These are phyloP conservation scores for Sugiyamaella pinicola DNA, from an alignment of 1,139 yeast genomes.

Conservation along the genomic window DNA sequence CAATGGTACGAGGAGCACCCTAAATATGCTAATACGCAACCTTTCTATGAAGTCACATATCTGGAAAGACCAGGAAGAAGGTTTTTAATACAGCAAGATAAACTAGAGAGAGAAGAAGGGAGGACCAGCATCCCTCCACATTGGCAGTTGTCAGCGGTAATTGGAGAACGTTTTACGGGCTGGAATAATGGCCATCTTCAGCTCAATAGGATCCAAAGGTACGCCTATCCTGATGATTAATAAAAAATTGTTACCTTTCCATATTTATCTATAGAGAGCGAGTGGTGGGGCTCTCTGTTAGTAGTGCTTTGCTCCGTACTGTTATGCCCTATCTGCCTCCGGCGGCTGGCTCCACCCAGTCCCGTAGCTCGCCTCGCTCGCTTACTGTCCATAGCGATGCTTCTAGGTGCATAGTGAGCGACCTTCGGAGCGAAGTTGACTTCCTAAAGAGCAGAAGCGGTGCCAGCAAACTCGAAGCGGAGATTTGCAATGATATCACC, in stretches of 20 bases:
- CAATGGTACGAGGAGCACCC: slow-evolving; percentile 16
- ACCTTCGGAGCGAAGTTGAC: no score
- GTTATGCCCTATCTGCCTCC: no score
- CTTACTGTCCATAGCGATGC: no score
- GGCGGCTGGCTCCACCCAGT: no score
- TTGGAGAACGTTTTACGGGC: slow-evolving; percentile 13
- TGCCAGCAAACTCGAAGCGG: no score
- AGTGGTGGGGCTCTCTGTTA: no score
- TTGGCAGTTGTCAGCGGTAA: not conserved
- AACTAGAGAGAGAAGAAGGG: not conserved
- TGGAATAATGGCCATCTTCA: not conserved
- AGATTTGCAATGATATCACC: no score
- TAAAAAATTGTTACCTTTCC: no score
- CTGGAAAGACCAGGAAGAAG: not conserved
- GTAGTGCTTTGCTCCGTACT: no score
- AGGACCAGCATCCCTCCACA: not conserved
- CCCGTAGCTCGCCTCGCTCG: no score
- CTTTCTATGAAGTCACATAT: not conserved
- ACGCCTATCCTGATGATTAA: slow-evolving; percentile 10
- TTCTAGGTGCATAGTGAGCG: no score
- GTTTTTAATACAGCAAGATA: not conserved
- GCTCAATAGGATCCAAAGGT: not conserved
- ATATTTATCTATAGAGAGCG: not conserved
- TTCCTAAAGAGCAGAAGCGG: no score
- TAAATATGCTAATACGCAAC: not conserved